Base-by-base conservation (phyloP, 176 grass and related monocot genomes). In the Phyllostachys edulis region DNA sequence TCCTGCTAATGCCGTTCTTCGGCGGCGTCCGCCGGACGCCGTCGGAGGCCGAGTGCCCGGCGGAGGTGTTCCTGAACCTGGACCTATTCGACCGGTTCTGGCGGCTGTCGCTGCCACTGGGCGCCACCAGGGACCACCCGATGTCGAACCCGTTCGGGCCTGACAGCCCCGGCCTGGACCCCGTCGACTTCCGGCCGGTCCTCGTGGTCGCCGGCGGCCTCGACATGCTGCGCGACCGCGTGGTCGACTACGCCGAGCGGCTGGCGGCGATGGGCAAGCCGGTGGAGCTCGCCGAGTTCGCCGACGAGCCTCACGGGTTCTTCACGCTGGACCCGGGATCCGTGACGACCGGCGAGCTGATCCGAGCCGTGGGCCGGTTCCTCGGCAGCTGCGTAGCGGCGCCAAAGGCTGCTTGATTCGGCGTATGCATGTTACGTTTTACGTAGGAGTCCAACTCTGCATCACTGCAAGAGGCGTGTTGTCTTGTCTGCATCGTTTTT, bases 1-100 rank as follows among this genome's bases (percentile, higher is more conserved):
- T 94, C 5, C 89, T 90, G 13, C 46, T 97, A 18, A 93, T 97
- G 95, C 92, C 95, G 5, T 92, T 92, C 90, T 94, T 97, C 72
- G 92, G 90, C 77, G 90, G 95, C n/a, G 76, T 67, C 6, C 5
- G 20, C 20, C 89, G 88, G 21, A 93, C 92, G 9, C 27, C 44
- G 44, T 94, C 95, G 11, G 95, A 97, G 82, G 85, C 80, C 2
- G 85, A 83, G 71, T 93, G 89, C 80, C 89, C 87, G 7, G 26
- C 54, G 20, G 92, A 75, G 6, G 82, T 72, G 73, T 90, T 94
- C 84, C 82, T 92, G 29, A 91, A 89, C 82, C 86, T 73, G 51
- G 85, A 91, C 50, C 71, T 93, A 4, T 81, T 83, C 23, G 94
- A 96, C 84, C 77, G 64, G 73, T 98, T 92, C 85, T 98, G 96